Conservation (phyloP, 192 early-diverging fungal species). For the Umbelopsis vinacea region DNA sequence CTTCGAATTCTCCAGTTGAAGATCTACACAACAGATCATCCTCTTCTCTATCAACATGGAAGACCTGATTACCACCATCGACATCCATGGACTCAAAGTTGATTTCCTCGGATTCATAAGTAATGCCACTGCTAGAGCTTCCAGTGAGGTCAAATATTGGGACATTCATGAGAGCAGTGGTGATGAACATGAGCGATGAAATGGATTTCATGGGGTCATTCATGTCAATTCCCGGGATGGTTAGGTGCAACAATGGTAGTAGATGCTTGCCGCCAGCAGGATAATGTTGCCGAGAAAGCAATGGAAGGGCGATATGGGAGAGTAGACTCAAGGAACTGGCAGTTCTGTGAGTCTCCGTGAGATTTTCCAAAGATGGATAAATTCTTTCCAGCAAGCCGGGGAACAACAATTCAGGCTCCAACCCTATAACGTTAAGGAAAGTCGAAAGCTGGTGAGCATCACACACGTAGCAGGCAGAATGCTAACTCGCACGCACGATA, state of each 20-base stretch:
- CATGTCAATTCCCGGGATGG: constrained; percentile 90
- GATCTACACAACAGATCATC: constrained; percentile 71
- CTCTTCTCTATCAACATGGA: constrained; percentile 59
- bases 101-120: constrained; percentile 15
- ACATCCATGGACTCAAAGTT: constrained; percentile 49
- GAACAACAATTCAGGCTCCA: constrained; percentile 79
- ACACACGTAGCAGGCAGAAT: no score
- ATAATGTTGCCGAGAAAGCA: constrained; percentile 77
- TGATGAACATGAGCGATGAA: constrained; percentile 71
- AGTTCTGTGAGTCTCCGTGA: constrained; percentile 91
- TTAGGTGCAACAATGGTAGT: constrained; percentile 73
- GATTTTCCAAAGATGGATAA: constrained; percentile 84
- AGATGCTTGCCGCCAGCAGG: constrained; percentile 87
- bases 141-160: constrained; percentile 71
- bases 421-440: constrained; percentile 42
- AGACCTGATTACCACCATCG: constrained; percentile 44
- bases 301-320: constrained; percentile 66
- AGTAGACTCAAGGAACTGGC: constrained; percentile 80
- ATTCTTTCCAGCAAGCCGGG: constrained; percentile 81
- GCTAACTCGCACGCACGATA: not conserved
- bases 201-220: constrained; percentile 90
- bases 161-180: constrained; percentile 62
- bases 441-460: no score
- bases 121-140: constrained; percentile 5
- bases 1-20: constrained; percentile 84